A percentile compares a stretch with the other conserved stretches of the same genome.
Conservation (phyloP, 345 rosid species). For the Bruguiera sexangula region DNA sequence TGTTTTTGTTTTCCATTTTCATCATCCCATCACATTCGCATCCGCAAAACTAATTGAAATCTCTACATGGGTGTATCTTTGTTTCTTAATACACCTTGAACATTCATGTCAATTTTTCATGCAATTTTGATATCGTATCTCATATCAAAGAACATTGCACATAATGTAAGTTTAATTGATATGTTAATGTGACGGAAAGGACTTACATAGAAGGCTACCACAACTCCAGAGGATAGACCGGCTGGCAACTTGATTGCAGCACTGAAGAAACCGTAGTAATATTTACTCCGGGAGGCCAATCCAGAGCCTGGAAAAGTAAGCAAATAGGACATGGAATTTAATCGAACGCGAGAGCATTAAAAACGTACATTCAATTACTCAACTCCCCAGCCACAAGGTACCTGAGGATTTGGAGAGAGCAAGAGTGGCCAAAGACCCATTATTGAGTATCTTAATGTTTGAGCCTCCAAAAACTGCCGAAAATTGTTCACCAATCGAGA, state of each 20-base stretch:
- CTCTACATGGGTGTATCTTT: background rate
- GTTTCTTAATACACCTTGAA: no score
- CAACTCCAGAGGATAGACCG: constrained; percentile 86
- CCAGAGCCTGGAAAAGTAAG: constrained; percentile 59
- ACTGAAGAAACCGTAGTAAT: constrained; percentile 77
- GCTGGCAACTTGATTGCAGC: constrained; percentile 82
- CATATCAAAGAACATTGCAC: background rate
- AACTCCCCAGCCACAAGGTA: background rate
- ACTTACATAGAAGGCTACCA: constrained; percentile 88
- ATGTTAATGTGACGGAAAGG: background rate
- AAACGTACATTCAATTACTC: background rate
- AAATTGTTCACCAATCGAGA: constrained; percentile 47
- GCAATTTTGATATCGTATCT: background rate
- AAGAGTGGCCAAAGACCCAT: constrained; percentile 59
- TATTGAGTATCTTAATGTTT: constrained; percentile 47
- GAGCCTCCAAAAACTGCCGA: constrained; percentile 47
- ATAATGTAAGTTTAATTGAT: background rate
- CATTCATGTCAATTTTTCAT: no score
- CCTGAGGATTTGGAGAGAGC: constrained; percentile 76
- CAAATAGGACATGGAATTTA: background rate
- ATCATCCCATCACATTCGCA: background rate
- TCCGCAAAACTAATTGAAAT: background rate
- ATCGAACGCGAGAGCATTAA: background rate
- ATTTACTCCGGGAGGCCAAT: constrained; percentile 50
- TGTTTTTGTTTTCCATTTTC: constrained; percentile 16